phyloP scores from a whole-genome alignment of 345 rosid species.

The Streptanthus diversifolius region DNA sequence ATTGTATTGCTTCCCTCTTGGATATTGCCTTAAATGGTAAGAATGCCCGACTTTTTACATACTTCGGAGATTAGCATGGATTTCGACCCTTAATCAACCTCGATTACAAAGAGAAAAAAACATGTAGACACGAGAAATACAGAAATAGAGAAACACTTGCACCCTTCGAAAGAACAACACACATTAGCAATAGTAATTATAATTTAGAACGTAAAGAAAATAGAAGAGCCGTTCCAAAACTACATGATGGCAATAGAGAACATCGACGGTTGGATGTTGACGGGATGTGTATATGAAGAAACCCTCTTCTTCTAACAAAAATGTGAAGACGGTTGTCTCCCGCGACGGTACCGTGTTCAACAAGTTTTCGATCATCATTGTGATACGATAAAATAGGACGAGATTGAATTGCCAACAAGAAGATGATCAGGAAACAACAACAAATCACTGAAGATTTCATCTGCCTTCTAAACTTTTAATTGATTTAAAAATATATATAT shows the following conservation, averaged over 20 bases:
- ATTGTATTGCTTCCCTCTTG: too few species aligned
- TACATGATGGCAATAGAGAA: neutral
- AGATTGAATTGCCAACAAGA: neutral
- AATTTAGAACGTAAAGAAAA: neutral
- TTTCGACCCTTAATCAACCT: too few species aligned
- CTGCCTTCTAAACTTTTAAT: neutral
- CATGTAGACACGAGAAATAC: neutral
- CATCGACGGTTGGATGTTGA: constrained; percentile 1
- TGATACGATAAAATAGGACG: neutral
- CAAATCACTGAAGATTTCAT: constrained; percentile 6
- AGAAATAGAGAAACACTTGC: neutral
- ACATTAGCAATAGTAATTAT: neutral
- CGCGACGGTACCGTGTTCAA: neutral
- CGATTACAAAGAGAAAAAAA: neutral
- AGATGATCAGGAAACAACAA: neutral
- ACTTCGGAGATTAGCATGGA: too few species aligned
- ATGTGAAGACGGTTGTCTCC: neutral
- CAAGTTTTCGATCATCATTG: neutral
- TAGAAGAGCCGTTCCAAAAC: neutral
- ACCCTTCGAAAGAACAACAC: neutral
- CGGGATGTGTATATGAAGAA: constrained; percentile 6
- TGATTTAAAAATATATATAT: neutral
- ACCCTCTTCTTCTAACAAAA: constrained; percentile 14
- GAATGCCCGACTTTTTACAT: too few species aligned
- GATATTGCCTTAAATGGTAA: too few species aligned